Evolutionary conservation across 1,284 basidiomycete species (phyloP).

Genomic region (Termitomyces sp.): DNA sequence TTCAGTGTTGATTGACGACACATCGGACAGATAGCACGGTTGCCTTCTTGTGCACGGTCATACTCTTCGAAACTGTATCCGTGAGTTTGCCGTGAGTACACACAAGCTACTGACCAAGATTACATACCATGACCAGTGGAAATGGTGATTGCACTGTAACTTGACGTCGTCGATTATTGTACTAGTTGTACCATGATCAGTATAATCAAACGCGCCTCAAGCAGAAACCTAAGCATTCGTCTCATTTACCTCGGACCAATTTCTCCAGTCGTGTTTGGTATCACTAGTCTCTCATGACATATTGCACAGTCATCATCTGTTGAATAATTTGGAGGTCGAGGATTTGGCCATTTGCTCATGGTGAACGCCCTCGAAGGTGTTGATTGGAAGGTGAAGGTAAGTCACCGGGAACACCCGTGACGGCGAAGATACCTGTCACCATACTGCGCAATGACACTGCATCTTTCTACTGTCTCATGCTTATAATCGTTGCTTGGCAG

Average conservation of each 20-base stretch:
- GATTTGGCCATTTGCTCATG: conserved; percentile 7
- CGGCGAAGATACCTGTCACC: background rate
- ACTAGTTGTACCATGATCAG: conserved; percentile 1
- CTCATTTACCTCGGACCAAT: conserved; percentile 8
- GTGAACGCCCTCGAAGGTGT: background rate
- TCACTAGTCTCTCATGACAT: conserved; percentile 8
- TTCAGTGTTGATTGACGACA: conserved; percentile 9
- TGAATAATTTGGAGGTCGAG: conserved; percentile 7
- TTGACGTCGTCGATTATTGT: conserved; percentile 13
- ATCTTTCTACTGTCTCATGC: background rate
- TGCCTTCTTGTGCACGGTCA: conserved; percentile 7
- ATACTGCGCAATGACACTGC: background rate
- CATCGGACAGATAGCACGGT: conserved; percentile 8
- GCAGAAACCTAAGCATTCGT: background rate
- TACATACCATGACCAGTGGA: conserved; percentile 14
- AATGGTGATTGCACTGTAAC: conserved; percentile 10
- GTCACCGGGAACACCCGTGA: conserved; percentile 1
- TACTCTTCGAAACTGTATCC: conserved; percentile 13
- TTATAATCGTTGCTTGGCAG: background rate
- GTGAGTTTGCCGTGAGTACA: background rate
- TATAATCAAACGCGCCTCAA: background rate
- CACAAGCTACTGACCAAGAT: background rate
- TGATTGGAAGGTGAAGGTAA: background rate
- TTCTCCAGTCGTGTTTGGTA: conserved; percentile 7
- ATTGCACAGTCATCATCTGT: conserved; percentile 11